Conservation (phyloP, 768 basidiomycete genomes). For the Arthromyces matolae region DNA sequence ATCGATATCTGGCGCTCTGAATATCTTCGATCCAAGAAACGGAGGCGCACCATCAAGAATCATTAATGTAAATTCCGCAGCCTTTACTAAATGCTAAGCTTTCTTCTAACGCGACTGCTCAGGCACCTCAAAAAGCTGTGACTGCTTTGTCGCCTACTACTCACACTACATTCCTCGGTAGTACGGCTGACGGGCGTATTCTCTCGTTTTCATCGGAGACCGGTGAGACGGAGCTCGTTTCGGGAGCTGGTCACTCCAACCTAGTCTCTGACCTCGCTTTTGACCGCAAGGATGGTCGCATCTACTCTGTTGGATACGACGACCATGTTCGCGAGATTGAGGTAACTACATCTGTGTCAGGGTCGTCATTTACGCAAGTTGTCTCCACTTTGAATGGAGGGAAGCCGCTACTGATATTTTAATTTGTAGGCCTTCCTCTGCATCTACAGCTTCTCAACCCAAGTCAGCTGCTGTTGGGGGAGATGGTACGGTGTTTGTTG, state of each 20-base stretch:
- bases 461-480: slow-evolving; percentile 54
- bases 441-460: slow-evolving; percentile 60
- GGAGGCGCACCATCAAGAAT: slow-evolving; percentile 58
- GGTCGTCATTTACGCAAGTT: slow-evolving; percentile 20
- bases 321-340: slow-evolving; percentile 72
- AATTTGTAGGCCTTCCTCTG: slow-evolving; percentile 43
- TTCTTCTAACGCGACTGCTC: neutral
- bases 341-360: slow-evolving; percentile 35
- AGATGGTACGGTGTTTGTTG: slow-evolving; percentile 66
- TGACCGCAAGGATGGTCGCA: slow-evolving; percentile 40
- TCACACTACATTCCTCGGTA: slow-evolving; percentile 69
- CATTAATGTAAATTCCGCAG: slow-evolving; percentile 46
- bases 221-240: slow-evolving; percentile 43
- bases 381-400: no score
- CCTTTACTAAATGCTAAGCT: neutral
- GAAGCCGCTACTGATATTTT: no score
- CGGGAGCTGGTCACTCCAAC: slow-evolving; percentile 68
- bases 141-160: slow-evolving; percentile 51
- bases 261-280: slow-evolving; percentile 62
- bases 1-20: slow-evolving; percentile 78
- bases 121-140: slow-evolving; percentile 83
- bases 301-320: slow-evolving; percentile 77
- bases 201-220: slow-evolving; percentile 54
- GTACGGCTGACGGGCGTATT: slow-evolving; percentile 76
- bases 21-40: slow-evolving; percentile 73